These are phyloP conservation scores for Ceratocystis papillata DNA, from an alignment of 2,329 filamentous ascomycete species.

Conservation along the genomic window DNA sequence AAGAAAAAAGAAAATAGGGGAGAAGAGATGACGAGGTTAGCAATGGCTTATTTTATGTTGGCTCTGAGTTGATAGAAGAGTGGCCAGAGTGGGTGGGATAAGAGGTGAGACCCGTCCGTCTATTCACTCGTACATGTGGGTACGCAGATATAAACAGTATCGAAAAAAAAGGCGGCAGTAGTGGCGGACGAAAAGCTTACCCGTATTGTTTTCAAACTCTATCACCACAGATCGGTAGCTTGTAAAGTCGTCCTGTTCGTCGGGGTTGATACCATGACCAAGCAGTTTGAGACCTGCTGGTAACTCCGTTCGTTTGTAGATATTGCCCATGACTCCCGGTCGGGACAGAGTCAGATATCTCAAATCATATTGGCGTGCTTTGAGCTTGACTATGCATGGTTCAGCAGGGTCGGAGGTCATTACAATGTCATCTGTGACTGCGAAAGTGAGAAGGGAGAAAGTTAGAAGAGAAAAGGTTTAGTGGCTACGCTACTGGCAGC, in stretches of 20 bases:
- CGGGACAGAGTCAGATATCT: slow-evolving; percentile 6
- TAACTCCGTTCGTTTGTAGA: not conserved
- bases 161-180: not conserved
- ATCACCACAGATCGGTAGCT: slow-evolving; percentile 9
- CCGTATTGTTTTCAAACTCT: slow-evolving; percentile 17
- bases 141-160: no score
- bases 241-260: not conserved
- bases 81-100: no score
- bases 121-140: no score
- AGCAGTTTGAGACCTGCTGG: slow-evolving; percentile 12
- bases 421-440: slow-evolving; percentile 18
- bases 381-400: slow-evolving; percentile 13
- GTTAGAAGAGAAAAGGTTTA: not conserved
- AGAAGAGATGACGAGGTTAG: not conserved
- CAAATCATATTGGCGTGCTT: slow-evolving; percentile 9
- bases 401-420: not conserved
- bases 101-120: no score
- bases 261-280: slow-evolving; percentile 15
- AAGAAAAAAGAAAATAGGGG: not conserved
- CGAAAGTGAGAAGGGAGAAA: not conserved
- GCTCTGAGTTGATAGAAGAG: not conserved
- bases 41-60: not conserved
- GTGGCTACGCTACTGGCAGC: not conserved
- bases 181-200: not conserved
- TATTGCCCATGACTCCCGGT: slow-evolving; percentile 13